Percentiles rank a stretch among this genome's conserved stretches.
phyloP scores from a whole-genome alignment of 768 basidiomycete species.

The Pleurotus tuoliensis region DNA sequence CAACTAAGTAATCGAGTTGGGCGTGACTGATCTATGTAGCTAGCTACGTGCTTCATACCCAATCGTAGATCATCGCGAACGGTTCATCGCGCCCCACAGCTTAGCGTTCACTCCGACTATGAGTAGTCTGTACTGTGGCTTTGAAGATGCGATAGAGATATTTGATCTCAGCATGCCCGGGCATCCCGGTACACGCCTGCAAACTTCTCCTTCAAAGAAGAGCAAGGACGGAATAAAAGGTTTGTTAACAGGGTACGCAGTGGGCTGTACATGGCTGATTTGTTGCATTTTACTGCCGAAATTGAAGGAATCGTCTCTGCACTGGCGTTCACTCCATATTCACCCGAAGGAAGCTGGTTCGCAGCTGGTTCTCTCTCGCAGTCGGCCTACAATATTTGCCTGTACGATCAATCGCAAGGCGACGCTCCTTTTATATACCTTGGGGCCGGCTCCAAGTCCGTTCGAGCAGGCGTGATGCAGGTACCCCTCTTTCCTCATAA shows the following conservation, averaged over 20 bases:
- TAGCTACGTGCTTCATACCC: slow-evolving; percentile 89
- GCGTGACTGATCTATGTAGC: background rate
- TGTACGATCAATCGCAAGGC: slow-evolving; percentile 60
- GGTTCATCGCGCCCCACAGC: slow-evolving; percentile 82
- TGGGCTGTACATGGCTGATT: background rate
- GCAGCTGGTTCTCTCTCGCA: slow-evolving; percentile 77
- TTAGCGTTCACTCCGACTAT: slow-evolving; percentile 64
- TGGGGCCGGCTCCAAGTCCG: slow-evolving; percentile 40
- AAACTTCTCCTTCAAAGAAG: slow-evolving; percentile 70
- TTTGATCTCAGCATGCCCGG: slow-evolving; percentile 74
- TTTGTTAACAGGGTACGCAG: slow-evolving; percentile 18
- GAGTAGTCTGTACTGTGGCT: slow-evolving; percentile 67
- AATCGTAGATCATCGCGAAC: slow-evolving; percentile 92
- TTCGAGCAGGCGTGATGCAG: slow-evolving; percentile 48
- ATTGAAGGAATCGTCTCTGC: slow-evolving; percentile 80
- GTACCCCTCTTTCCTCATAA: slow-evolving; percentile 24
- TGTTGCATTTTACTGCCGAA: background rate
- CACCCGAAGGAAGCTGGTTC: slow-evolving; percentile 54
- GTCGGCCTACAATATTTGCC: slow-evolving; percentile 51
- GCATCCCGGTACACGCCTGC: slow-evolving; percentile 57
- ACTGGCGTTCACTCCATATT: slow-evolving; percentile 63
- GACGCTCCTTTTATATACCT: slow-evolving; percentile 57
- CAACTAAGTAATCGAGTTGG: background rate
- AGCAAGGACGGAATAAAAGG: slow-evolving; percentile 88
- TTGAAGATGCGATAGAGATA: slow-evolving; percentile 26